Conservation (phyloP, 805 yeast species). For the Sungouiella thailandica region DNA sequence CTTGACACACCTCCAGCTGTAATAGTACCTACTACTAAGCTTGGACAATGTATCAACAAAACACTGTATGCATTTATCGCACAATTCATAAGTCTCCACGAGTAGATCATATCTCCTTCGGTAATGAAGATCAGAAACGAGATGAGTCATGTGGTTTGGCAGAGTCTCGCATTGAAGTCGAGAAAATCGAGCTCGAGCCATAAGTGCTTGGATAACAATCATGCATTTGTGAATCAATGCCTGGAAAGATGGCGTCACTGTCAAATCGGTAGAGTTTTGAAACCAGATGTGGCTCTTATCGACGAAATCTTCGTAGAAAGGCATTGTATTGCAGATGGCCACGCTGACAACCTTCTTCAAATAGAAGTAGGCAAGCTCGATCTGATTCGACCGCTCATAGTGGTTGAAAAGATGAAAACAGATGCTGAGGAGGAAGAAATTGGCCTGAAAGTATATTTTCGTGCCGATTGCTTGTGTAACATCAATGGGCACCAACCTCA, state of each 20-base stretch:
- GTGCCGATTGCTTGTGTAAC: conserved; percentile 1
- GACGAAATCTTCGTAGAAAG: conserved; percentile 11
- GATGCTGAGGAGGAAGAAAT: conserved; percentile 10
- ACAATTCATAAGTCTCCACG: conserved; percentile 8
- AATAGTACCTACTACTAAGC: conserved; percentile 14
- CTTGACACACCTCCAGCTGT: conserved; percentile 15
- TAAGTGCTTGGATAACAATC: conserved; percentile 11
- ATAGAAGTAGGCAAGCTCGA: conserved; percentile 32
- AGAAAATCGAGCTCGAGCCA: conserved; percentile 10
- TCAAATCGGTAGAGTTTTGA: conserved; percentile 9
- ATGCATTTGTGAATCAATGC: conserved; percentile 14
- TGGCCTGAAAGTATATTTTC: conserved; percentile 10
- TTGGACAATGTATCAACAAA: conserved; percentile 8
- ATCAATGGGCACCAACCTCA: neutral
- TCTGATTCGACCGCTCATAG: conserved; percentile 33
- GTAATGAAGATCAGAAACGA: conserved; percentile 5
- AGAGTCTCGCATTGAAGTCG: conserved; percentile 5
- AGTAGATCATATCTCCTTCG: conserved; percentile 10
- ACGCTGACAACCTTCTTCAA: conserved; percentile 28
- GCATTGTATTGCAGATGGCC: conserved; percentile 19
- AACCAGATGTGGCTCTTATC: conserved; percentile 7
- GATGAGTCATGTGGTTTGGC: conserved; percentile 6
- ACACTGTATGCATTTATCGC: conserved; percentile 9
- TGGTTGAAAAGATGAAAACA: conserved; percentile 12
- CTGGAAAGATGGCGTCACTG: conserved; percentile 14